These are phyloP conservation scores for Sporothrix schenckii DNA, from an alignment of 2,329 filamentous ascomycete genomes.

Conservation along the genomic window DNA sequence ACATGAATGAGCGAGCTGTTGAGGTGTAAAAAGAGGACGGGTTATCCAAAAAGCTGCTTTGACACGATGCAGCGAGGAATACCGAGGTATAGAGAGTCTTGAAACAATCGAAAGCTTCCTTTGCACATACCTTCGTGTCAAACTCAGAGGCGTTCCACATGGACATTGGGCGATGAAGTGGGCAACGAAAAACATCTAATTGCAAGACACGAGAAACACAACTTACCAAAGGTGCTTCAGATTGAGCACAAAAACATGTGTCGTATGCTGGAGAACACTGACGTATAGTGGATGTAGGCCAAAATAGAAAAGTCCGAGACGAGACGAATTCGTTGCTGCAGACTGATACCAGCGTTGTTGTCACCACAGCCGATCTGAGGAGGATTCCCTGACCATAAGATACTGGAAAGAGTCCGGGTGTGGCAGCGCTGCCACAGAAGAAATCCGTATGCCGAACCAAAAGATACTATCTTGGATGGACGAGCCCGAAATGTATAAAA, in stretches of 20 bases:
- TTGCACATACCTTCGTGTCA: neutral
- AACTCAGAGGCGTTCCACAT: neutral
- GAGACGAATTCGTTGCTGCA: constrained; percentile 3
- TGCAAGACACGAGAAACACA: neutral
- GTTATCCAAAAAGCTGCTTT: constrained; percentile 1
- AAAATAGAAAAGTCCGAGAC: neutral
- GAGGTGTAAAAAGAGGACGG: neutral
- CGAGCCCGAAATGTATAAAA: constrained; percentile 1
- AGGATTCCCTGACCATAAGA: neutral
- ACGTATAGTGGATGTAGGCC: neutral
- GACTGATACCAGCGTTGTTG: neutral
- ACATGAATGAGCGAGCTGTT: neutral
- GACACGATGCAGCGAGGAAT: constrained; percentile 5
- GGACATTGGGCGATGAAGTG: neutral
- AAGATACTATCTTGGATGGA: constrained; percentile 7
- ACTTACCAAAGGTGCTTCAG: constrained; percentile 20
- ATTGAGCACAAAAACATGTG: neutral
- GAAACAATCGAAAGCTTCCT: too few relatives aligned
- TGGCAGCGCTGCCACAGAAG: neutral
- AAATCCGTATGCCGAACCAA: neutral
- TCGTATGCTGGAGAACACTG: neutral
- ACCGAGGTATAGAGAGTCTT: neutral
- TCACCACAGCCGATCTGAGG: neutral
- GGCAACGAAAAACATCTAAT: neutral
- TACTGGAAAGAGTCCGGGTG: constrained; percentile 12